Base-by-base conservation (phyloP, 225 moss, liverwort and hornwort genomes). In the Thuidium tamariscinum region DNA sequence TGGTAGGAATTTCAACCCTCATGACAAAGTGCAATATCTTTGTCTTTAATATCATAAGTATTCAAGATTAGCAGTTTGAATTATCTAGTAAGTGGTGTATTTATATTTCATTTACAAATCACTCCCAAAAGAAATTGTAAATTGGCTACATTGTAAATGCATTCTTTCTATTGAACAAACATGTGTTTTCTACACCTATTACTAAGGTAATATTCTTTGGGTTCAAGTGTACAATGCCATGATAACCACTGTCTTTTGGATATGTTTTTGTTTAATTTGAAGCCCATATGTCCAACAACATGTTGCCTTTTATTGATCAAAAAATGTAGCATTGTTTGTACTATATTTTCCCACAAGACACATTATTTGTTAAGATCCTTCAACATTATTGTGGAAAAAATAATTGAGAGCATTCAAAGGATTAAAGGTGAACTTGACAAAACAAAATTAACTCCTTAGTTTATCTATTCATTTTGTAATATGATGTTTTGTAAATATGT, bases 1-100 rank as follows among this genome's bases (percentile, higher is more conserved):
- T 21, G 0, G 6, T 5, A 1, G 11, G 0, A 66, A 21, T 36
- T 36, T 0, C 11, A 0, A 21, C 22, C 12, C 0, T 67, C 6
- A 32, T 3, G 7, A 12, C 1, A 0, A 1, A 21, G n/a, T n/a
- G n/a, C n/a, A n/a, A n/a, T n/a, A n/a, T n/a, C n/a, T n/a, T n/a
- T n/a, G n/a, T n/a, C n/a, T n/a, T n/a, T n/a, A n/a, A n/a, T n/a
- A n/a, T n/a, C n/a, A n/a, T n/a, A n/a, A n/a, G n/a, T n/a, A n/a
- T n/a, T n/a, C n/a, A n/a, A n/a, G n/a, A n/a, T 20, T 20, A 11
- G 11, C 20, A 65, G 36, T 66, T n/a, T 64, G 64, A 64, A 1
- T 18, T 34, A 18, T 34, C 17, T 34, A 64, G 32, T 19, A 65
- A 20, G 20, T 66, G 57, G 0, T 11, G 20, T 66, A 21, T 19